A percentile compares a stretch with the other conserved stretches of the same genome.
Evolutionary conservation across 257 asterid species (phyloP).

Genomic region (Primulina eburnea): DNA sequence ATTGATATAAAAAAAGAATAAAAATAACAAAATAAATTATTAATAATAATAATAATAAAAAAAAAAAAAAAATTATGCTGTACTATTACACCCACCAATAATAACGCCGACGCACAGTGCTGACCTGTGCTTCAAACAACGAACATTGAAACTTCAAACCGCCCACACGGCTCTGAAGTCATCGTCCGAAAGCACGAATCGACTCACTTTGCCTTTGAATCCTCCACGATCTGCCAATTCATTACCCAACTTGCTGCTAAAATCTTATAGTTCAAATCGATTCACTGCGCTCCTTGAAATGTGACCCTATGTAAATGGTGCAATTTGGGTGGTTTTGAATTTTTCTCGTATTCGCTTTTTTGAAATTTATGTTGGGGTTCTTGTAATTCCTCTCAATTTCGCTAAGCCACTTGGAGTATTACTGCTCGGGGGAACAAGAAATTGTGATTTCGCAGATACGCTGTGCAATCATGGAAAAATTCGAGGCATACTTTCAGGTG

Average conservation of each 20-base stretch:
- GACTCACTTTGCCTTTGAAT: not conserved
- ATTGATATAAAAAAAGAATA: too few species aligned
- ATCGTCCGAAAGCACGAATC: not conserved
- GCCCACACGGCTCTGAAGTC: not conserved
- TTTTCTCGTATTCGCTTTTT: too few species aligned
- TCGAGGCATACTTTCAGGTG: conserved; percentile 74
- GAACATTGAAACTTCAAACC: not conserved
- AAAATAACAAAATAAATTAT: too few species aligned
- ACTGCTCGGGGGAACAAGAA: not conserved
- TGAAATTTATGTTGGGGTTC: not conserved
- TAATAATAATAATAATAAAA: too few species aligned
- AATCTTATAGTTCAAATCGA: not conserved
- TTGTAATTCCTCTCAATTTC: not conserved
- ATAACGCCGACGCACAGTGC: not conserved
- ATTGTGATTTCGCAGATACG: not conserved
- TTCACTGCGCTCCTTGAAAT: not conserved
- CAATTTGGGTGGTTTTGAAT: not conserved
- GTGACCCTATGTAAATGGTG: not conserved
- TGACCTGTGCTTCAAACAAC: not conserved
- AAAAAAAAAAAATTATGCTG: too few species aligned
- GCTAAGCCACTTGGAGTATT: not conserved
- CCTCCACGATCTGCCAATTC: not conserved
- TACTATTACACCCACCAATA: too few species aligned
- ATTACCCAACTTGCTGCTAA: not conserved
- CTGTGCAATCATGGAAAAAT: conserved; percentile 44